Percentiles rank a stretch among this genome's conserved stretches.
Evolutionary conservation across 768 basidiomycete genomes (phyloP).

Genomic region (Boletus subcaerulescens): DNA sequence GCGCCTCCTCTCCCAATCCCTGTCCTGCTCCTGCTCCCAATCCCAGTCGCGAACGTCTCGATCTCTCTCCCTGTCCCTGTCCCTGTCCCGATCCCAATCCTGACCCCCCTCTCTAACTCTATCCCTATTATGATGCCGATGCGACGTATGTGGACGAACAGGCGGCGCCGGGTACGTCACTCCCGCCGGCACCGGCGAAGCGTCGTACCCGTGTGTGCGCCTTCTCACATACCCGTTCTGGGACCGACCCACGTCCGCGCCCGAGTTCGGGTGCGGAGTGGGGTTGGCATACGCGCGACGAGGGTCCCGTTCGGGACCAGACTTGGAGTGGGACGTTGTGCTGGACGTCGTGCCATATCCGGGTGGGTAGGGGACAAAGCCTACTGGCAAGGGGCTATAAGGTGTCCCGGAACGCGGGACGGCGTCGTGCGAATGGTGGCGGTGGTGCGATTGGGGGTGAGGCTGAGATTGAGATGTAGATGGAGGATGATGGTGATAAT

Average conservation of each 20-base stretch:
- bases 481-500: not conserved
- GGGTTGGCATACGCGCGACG: not conserved
- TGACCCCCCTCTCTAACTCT: not conserved
- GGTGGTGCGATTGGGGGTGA: not conserved
- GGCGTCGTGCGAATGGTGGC: not conserved
- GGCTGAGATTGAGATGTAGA: not conserved
- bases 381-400: constrained; percentile 10
- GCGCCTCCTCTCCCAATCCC: not conserved
- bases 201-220: constrained; percentile 25
- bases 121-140: constrained; percentile 6
- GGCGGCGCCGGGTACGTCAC: constrained; percentile 29
- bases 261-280: not conserved
- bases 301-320: not conserved
- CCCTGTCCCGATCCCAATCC: not conserved
- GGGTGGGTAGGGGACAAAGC: constrained; percentile 16
- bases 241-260: not conserved
- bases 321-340: not conserved
- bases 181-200: constrained; percentile 26
- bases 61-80: not conserved
- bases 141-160: constrained; percentile 23
- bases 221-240: not conserved
- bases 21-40: not conserved
- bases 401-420: constrained; percentile 14
- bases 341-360: not conserved
- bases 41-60: constrained; percentile 4